phyloP scores from a whole-genome alignment of 2,329 filamentous ascomycete genomes.

The Pestalotiopsis sp. region DNA sequence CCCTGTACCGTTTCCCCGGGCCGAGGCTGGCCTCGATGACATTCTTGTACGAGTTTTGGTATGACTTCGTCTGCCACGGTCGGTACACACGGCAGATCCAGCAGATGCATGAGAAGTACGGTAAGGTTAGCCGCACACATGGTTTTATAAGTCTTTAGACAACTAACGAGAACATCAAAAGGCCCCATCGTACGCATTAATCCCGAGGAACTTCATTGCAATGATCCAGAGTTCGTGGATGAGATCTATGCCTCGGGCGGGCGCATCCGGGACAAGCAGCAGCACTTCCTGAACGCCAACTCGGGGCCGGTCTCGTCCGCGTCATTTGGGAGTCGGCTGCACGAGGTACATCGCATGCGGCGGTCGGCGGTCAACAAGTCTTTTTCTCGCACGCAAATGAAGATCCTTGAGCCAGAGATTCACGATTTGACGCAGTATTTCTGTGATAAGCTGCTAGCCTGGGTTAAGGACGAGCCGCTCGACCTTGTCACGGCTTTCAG shows the following conservation, averaged over 20 bases:
- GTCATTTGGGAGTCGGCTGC: constrained; percentile 26
- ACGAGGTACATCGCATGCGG: constrained; percentile 30
- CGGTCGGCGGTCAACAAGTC: constrained; percentile 29
- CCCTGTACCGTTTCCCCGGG: constrained; percentile 23
- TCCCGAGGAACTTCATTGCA: constrained; percentile 25
- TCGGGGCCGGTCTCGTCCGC: background rate
- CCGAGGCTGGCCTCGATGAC: constrained; percentile 21
- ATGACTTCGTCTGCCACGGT: constrained; percentile 21
- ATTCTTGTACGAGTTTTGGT: constrained; percentile 25
- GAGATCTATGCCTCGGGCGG: constrained; percentile 38
- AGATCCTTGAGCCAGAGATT: constrained; percentile 32
- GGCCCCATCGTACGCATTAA: constrained; percentile 21
- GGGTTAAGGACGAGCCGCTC: constrained; percentile 9
- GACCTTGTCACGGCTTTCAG: constrained; percentile 20
- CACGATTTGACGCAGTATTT: constrained; percentile 27
- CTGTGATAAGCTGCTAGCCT: constrained; percentile 30
- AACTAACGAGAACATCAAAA: background rate
- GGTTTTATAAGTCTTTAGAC: fast-evolving
- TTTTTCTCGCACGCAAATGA: constrained; percentile 33
- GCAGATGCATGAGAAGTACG: constrained; percentile 25
- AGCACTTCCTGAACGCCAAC: background rate
- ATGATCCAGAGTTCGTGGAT: constrained; percentile 35
- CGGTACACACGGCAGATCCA: constrained; percentile 22
- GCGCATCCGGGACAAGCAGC: constrained; percentile 32
- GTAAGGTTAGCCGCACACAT: constrained; percentile 10